Percentiles rank a stretch among this genome's conserved stretches.
Evolutionary conservation across 2,329 filamentous ascomycete genomes (phyloP).

Genomic region (Penicillium brevicompactum): DNA sequence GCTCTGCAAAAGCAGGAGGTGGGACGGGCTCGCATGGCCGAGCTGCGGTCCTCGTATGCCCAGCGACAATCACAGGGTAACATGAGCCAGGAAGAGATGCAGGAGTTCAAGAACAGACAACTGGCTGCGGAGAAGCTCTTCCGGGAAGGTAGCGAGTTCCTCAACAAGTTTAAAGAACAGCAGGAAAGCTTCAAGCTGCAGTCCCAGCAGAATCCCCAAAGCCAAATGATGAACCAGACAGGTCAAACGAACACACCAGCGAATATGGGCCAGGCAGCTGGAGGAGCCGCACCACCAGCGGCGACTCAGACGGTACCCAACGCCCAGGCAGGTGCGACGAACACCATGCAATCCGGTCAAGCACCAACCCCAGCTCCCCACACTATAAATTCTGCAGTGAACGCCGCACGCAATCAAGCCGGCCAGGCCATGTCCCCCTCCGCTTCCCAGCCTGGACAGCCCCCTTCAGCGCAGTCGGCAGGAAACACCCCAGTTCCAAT

Average conservation of each 20-base stretch:
- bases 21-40: conserved; percentile 45
- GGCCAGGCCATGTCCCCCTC: conserved; percentile 42
- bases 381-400: conserved; percentile 52
- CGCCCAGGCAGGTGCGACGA: conserved; percentile 26
- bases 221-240: conserved; percentile 24
- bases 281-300: conserved; percentile 16
- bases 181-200: conserved; percentile 48
- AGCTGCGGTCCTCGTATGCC: conserved; percentile 42
- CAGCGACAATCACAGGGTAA: conserved; percentile 43
- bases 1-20: conserved; percentile 52
- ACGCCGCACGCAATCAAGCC: conserved; percentile 45
- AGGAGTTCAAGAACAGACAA: conserved; percentile 47
- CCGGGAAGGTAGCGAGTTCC: conserved; percentile 49
- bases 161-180: conserved; percentile 52
- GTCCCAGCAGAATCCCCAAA: conserved; percentile 32
- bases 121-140: conserved; percentile 42
- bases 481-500: conserved; percentile 27
- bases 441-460: conserved; percentile 36
- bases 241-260: conserved; percentile 20
- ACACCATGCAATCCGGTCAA: conserved; percentile 37
- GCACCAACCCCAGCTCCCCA: conserved; percentile 44
- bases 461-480: conserved; percentile 32
- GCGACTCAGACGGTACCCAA: conserved; percentile 22
- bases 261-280: conserved; percentile 16
- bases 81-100: conserved; percentile 45